Percentiles rank a stretch among this genome's conserved stretches.
Evolutionary conservation across 768 basidiomycete genomes (phyloP).

Genomic region (Hortiboletus flavorubellus): DNA sequence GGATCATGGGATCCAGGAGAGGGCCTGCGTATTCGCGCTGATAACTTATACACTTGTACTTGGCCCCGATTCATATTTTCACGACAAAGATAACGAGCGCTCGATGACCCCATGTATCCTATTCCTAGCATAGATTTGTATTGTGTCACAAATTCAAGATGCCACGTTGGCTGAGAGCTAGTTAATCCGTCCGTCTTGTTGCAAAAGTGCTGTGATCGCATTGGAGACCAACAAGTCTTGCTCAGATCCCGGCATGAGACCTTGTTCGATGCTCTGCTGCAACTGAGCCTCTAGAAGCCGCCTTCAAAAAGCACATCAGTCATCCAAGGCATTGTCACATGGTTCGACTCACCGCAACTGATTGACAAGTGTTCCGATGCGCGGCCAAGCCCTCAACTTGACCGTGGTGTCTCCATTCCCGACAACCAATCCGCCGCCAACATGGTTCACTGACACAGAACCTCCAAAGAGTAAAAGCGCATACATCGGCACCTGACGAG

Average conservation of each 20-base stretch:
- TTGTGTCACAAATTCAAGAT: neutral
- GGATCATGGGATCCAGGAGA: neutral
- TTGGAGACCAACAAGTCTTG: constrained; percentile 52
- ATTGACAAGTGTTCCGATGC: constrained; percentile 87
- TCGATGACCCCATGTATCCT: constrained; percentile 1
- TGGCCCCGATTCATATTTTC: neutral
- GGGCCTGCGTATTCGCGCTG: neutral
- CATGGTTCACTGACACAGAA: constrained; percentile 70
- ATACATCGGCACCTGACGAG: constrained; percentile 75
- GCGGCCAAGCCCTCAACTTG: constrained; percentile 78
- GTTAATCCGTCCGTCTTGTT: constrained; percentile 40
- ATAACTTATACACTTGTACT: constrained; percentile 12
- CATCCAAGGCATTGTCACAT: neutral
- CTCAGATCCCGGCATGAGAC: constrained; percentile 43
- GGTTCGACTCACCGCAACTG: constrained; percentile 60
- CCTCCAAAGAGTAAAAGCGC: constrained; percentile 84
- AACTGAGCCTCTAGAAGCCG: constrained; percentile 70
- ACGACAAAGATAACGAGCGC: neutral
- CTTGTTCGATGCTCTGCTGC: constrained; percentile 60
- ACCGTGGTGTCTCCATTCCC: constrained; percentile 51
- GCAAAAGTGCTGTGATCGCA: constrained; percentile 40
- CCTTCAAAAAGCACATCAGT: constrained; percentile 33
- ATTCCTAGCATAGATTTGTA: constrained; percentile 18
- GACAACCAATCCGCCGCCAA: constrained; percentile 71
- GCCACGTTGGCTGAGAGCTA: neutral